Conservation (phyloP, 805 yeast genomes). For the Candida suzukii region DNA sequence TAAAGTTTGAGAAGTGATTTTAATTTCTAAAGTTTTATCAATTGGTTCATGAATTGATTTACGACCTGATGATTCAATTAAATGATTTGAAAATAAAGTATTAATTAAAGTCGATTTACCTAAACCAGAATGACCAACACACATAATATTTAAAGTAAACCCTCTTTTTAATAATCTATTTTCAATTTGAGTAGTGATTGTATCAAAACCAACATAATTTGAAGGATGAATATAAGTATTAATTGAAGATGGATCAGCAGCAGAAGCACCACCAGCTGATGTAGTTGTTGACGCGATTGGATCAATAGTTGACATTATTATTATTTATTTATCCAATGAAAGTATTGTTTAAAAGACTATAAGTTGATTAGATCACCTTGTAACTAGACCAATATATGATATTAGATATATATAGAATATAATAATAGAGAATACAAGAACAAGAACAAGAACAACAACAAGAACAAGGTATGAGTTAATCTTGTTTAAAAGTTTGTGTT, state of each 20-base stretch:
- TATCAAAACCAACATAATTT: conserved; percentile 91
- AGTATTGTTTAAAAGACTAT: no score
- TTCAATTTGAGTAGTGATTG: conserved; percentile 93
- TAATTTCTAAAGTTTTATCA: conserved; percentile 81
- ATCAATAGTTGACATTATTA: background rate
- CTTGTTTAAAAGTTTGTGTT: no score
- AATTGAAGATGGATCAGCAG: background rate
- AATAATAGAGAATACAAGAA: no score
- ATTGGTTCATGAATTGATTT: conserved; percentile 61
- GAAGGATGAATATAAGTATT: conserved; percentile 41
- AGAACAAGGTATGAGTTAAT: no score
- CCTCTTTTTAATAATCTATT: conserved; percentile 87
- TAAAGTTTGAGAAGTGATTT: conserved; percentile 60
- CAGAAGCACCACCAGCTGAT: background rate
- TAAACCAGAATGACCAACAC: conserved; percentile 88
- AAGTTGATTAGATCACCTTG: no score
- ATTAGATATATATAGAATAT: no score
- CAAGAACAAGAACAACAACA: no score
- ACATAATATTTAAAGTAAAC: conserved; percentile 89
- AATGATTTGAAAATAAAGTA: conserved; percentile 79
- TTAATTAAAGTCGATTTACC: conserved; percentile 92
- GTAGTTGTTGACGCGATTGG: background rate
- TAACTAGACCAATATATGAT: no score
- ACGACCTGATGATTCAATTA: conserved; percentile 71
- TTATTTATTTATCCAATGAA: no score